Evolutionary conservation across 495 filamentous ascomycete genomes (phyloP).

Genomic region (Choiromyces venosus): DNA sequence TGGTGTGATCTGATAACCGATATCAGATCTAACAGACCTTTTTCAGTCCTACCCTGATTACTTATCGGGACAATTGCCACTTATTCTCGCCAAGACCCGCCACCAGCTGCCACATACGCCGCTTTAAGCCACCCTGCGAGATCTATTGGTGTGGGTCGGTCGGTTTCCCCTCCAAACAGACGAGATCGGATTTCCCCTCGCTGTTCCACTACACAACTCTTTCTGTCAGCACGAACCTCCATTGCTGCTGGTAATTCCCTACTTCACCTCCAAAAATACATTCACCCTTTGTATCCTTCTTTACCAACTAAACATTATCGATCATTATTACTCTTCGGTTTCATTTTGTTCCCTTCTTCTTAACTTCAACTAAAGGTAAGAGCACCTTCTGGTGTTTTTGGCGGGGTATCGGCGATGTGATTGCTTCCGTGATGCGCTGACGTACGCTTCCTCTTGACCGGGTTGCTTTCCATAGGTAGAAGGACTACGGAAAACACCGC

Average conservation of each 20-base stretch:
- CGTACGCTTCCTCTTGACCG: slow-evolving; percentile 26
- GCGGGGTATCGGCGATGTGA: slow-evolving; percentile 1
- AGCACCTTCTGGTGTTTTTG: background rate
- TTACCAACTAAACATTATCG: background rate
- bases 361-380: background rate
- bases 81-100: background rate
- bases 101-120: background rate
- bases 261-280: background rate
- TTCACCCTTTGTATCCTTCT: background rate
- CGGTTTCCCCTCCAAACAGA: background rate
- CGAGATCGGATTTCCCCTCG: background rate
- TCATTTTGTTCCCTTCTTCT: background rate
- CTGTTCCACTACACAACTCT: background rate
- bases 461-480: background rate
- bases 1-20: background rate
- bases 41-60: background rate
- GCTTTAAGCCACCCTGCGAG: slow-evolving; percentile 2
- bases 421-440: slow-evolving; percentile 22
- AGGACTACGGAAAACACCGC: background rate
- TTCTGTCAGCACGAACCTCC: background rate
- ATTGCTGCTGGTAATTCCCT: background rate
- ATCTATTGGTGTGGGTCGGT: background rate
- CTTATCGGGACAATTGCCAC: background rate
- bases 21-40: background rate
- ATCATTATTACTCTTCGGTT: background rate